Base-by-base conservation (phyloP, 2,329 filamentous ascomycete genomes). In the Westerdykella sp. region DNA sequence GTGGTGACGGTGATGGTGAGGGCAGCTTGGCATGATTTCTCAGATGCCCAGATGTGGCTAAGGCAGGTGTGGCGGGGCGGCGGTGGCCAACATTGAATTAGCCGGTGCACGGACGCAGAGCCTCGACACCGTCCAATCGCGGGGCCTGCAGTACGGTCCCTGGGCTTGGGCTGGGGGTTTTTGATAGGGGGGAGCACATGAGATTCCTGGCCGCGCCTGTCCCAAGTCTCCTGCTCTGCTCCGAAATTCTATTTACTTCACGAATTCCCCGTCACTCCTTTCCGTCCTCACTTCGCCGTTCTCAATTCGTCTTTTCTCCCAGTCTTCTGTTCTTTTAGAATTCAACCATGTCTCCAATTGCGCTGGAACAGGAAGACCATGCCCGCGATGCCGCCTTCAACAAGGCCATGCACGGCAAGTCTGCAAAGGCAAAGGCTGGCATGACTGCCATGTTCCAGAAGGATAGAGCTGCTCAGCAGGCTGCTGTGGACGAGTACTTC, bases 401-500 rank as follows among this genome's bases (percentile, higher is more conserved):
- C 77, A 86, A 88, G 73, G 87, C 81, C 54, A 76, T 95, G 75
- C 90, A 96, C 70, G 87, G 79, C 55, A 74, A 78, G 50, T 88
- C 87, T 42, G 75, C 87, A 39, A 70, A 82, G 63, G 79, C 80
- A 36, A 71, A 76, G 44, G 86, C 84, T 62, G 87, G 87, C 55
- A 79, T 96, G 58, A 73, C 80, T 56, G 87, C 91, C 59, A 90
- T 96, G 82, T 75, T 95, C 62, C 76, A 77, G 66, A 98, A 98
- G 75, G 84, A 93, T 68, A 73, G 76, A 62, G 73, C 74, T 23
- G 87, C 88, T 6, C 86, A 94, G 64, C 80, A 88, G 66, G 83
- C 84, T 41, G 88, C 88, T 37, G 79, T 90, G 22, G 86, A 93
- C 63, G 87, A 94, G 68, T 95, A 95, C 73, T 95, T 95, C 75